Evolutionary conservation across 768 basidiomycete genomes (phyloP).

Genomic region (Suillus clintonianus): DNA sequence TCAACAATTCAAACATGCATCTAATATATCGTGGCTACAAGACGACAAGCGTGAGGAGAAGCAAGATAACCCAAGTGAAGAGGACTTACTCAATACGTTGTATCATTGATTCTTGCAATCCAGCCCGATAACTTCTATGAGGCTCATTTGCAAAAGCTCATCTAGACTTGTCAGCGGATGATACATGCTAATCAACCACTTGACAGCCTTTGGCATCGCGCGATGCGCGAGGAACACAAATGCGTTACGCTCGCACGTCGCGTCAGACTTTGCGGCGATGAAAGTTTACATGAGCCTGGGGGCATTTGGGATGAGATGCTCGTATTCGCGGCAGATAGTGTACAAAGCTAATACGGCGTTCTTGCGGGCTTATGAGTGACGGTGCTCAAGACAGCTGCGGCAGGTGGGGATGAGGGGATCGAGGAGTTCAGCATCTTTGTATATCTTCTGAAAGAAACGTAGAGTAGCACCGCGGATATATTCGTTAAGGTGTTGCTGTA

Average conservation of each 20-base stretch:
- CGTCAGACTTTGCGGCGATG: conserved; percentile 92
- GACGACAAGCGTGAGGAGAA: conserved; percentile 6
- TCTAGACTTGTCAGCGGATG: conserved; percentile 83
- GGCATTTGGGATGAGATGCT: conserved; percentile 93
- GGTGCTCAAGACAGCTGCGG: conserved; percentile 92
- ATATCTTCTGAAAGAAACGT: conserved; percentile 94
- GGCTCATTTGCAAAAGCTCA: conserved; percentile 91
- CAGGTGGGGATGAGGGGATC: conserved; percentile 96
- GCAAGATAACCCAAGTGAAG: not conserved
- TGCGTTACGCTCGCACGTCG: conserved; percentile 95
- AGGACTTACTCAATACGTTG: conserved; percentile 70
- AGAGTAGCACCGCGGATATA: conserved; percentile 98
- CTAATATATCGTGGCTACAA: conserved; percentile 88
- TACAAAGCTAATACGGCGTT: conserved; percentile 97
- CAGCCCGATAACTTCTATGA: conserved; percentile 89
- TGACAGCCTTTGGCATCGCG: conserved; percentile 87
- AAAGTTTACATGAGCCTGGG: conserved; percentile 96
- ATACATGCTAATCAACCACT: conserved; percentile 85
- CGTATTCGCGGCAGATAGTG: conserved; percentile 92
- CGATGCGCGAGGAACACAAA: conserved; percentile 91
- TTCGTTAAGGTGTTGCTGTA: conserved; percentile 97
- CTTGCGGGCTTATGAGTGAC: conserved; percentile 97
- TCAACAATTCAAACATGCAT: conserved; percentile 89
- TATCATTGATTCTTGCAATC: conserved; percentile 89
- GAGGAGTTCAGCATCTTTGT: conserved; percentile 88